Evolutionary conservation across 768 basidiomycete genomes (phyloP), one percentile per base, ranked within the genome.

Genomic region (Ephemerocybe angulata): DNA sequence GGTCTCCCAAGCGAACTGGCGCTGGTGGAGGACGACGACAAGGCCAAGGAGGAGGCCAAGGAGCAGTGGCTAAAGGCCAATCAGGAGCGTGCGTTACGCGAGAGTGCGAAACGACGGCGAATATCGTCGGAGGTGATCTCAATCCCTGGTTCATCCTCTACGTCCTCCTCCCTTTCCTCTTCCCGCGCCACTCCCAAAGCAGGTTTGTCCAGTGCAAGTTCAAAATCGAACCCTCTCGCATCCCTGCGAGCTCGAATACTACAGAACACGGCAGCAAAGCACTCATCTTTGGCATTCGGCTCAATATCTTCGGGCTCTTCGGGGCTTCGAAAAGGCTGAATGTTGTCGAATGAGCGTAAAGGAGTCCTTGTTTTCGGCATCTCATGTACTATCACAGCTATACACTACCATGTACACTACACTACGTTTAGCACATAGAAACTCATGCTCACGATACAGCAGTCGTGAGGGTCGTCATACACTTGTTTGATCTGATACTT

Each of bases 1-100:
- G 94, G 85, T 1, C 70, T 99, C 15, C 88, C 88, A 1, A 79
- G 83, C 52, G 75, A 79, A 3, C 70, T 98, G 44, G 76, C 69
- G 33, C 77, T 97, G 4, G 70, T 88, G 3, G 83, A 78, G 52
- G 86, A 87, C 40, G 84, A 86, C 49, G 80, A 80, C n/a, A 78
- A 79, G 50, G 75, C 76, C 15, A 77, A 74, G 55, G 70, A 79
- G 31, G 80, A 82, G 52, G 91, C 89, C 13, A 84, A 81, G 53
- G 75, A 79, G 52, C 76, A 82, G 61, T 88, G 90, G 87, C 67
- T 69, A 52, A 75, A 66, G 65, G 82, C 76, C 30, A 76, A 80
- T 62, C 70, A 70, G 53, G 80, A 82, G 30, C 62, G 81, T 31
- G 72, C 71, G 31, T 66, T 66, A 15, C 70, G 71, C 35, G 76